A percentile compares a stretch with the other conserved stretches of the same genome.
These are phyloP conservation scores for Sclerotinia minor DNA, from an alignment of 2,329 filamentous ascomycete genomes.

Conservation along the genomic window DNA sequence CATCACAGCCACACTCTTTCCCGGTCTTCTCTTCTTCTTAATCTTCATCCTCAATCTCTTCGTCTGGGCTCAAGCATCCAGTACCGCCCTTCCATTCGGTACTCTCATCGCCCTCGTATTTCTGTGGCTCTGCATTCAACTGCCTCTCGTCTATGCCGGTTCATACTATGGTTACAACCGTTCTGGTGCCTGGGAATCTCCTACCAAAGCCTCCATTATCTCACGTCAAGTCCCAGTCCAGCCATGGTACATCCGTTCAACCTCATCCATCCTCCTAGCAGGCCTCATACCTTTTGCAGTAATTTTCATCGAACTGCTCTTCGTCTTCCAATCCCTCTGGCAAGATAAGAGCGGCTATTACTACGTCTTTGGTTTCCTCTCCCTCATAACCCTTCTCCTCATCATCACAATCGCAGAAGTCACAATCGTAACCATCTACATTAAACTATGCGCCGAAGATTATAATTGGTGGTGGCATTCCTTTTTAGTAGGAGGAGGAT, in stretches of 20 bases:
- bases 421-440: conserved; percentile 79
- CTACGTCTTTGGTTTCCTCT: conserved; percentile 85
- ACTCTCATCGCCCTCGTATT: conserved; percentile 71
- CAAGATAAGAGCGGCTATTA: conserved; percentile 91
- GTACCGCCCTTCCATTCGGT: conserved; percentile 80
- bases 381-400: conserved; percentile 70
- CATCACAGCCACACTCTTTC: conserved; percentile 75
- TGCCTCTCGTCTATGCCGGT: conserved; percentile 79
- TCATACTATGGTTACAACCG: conserved; percentile 74
- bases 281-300: conserved; percentile 83
- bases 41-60: conserved; percentile 84
- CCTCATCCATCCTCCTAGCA: conserved; percentile 66
- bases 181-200: conserved; percentile 72
- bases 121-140: conserved; percentile 82
- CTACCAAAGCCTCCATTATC: conserved; percentile 72
- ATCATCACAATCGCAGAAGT: conserved; percentile 79
- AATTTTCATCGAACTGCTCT: conserved; percentile 83
- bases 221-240: conserved; percentile 72
- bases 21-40: conserved; percentile 71
- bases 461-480: conserved; percentile 94
- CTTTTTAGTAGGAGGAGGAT: conserved; percentile 75
- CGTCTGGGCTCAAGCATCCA: conserved; percentile 86
- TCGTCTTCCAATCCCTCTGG: conserved; percentile 85
- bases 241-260: conserved; percentile 69
- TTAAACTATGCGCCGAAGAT: conserved; percentile 81